Base-by-base conservation (phyloP, 176 grass and related monocot genomes). In the Guadua angustifolia region DNA sequence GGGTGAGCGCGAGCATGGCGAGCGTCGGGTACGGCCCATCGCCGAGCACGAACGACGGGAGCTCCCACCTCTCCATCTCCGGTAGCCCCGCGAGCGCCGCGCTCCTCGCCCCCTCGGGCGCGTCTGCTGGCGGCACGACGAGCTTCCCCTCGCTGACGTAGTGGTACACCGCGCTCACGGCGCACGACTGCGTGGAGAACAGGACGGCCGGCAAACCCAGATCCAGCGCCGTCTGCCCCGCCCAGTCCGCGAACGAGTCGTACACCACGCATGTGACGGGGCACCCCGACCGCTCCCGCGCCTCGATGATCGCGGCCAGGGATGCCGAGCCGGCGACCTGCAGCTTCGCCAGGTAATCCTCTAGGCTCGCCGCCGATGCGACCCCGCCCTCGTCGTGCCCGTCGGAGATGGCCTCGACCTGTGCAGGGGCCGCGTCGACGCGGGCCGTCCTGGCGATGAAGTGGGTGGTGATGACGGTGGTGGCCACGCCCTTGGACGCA, bases 131-230 rank as follows among this genome's bases (percentile, higher is more conserved):
- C 9, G 85, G 91, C 79, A 58, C 61, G 26, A 62, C 55, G 0
- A 96, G 57, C 69, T 18, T 63, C 46, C 88, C 91, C 17, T 61
- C 24, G 4, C 25, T 45, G 29, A 89, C 35, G 72, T 91, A 79
- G 79, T 91, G 43, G 79, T 96, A 93, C n/a, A 91, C 83, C 5
- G 94, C 80, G 82, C 88, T 93, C 11, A 85, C 84, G 0, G 67
- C n/a, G 69, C 83, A 93, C 10, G 90, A 96, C 77, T 96, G 94
- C 9, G 88, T 96, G 24, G 86, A 93, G 80, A 91, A 91, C 2
- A 80, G 80, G 2, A 85, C 77, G 57, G 36, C 68, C 3, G 72
- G 66, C 12, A 82, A 9, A 18, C 72, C 80, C 55, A 69, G 14
- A 29, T 3, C 50, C 64, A 22, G 42, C 18, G 88, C 90, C 35